Evolutionary conservation across 352 stramenopile genomes (phyloP).

Genomic region (Plasmopara muralis): DNA sequence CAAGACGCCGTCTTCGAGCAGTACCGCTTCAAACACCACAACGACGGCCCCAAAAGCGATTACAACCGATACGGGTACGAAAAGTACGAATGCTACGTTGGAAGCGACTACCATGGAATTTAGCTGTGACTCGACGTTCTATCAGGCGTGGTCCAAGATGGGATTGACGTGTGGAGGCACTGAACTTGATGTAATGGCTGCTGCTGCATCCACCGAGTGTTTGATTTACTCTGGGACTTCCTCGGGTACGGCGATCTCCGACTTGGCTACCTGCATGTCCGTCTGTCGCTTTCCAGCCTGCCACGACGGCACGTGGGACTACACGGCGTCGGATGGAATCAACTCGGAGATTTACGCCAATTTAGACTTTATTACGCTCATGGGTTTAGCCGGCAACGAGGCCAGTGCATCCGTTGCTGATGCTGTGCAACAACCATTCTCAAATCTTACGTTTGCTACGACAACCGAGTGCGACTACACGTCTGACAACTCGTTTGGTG

Average conservation of each 20-base stretch:
- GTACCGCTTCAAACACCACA: constrained; percentile 3
- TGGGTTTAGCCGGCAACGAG: constrained; percentile 34
- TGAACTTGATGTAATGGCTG: constrained; percentile 37
- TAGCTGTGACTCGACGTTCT: constrained; percentile 67
- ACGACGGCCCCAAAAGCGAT: too few species aligned
- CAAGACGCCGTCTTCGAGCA: constrained; percentile 5
- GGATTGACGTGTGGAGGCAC: constrained; percentile 52
- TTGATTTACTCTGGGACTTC: constrained; percentile 71
- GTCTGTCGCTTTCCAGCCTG: constrained; percentile 78
- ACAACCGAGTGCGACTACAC: constrained; percentile 51
- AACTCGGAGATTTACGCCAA: constrained; percentile 58
- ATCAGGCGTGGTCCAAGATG: constrained; percentile 65
- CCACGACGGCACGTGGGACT: constrained; percentile 68
- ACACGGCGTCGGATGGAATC: constrained; percentile 55
- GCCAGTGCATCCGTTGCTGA: constrained; percentile 20
- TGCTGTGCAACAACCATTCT: constrained; percentile 35
- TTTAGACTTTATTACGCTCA: constrained; percentile 62
- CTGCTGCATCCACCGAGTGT: constrained; percentile 55
- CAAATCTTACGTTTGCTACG: constrained; percentile 48
- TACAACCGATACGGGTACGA: constrained; percentile 1
- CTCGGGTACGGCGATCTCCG: constrained; percentile 35
- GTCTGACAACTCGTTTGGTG: constrained; percentile 44
- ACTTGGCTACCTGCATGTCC: constrained; percentile 68
- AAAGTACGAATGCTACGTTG: not conserved
- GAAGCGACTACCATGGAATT: constrained; percentile 39